Evolutionary conservation across 352 stramenopile genomes (phyloP).

Genomic region (Phytopythium montanum): DNA sequence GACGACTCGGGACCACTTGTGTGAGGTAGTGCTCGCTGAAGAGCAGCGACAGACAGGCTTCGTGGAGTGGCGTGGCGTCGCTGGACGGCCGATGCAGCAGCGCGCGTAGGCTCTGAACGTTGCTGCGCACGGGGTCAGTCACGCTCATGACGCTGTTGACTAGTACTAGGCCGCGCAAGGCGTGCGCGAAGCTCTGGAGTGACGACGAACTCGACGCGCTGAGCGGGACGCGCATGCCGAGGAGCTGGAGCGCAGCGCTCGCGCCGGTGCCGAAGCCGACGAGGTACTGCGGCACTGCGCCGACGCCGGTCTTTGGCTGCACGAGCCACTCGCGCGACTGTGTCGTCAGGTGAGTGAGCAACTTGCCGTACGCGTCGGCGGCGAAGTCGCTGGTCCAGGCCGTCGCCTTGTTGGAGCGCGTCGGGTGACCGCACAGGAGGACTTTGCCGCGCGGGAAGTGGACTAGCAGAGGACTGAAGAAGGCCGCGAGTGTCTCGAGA

Average conservation of each 20-base stretch:
- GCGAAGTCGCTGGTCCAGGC: conserved; percentile 55
- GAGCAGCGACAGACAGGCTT: conserved; percentile 32
- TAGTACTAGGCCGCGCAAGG: conserved; percentile 50
- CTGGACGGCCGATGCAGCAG: conserved; percentile 10
- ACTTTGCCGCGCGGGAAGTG: conserved; percentile 65
- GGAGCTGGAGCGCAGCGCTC: conserved; percentile 41
- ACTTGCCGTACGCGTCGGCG: conserved; percentile 33
- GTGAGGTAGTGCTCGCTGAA: conserved; percentile 70
- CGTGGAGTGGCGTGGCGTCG: conserved; percentile 38
- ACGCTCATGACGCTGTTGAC: conserved; percentile 38
- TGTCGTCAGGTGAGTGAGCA: conserved; percentile 50
- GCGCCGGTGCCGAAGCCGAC: conserved; percentile 59
- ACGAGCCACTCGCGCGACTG: conserved; percentile 64
- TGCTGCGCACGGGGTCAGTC: conserved; percentile 20
- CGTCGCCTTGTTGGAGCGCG: conserved; percentile 20
- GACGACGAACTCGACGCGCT: conserved; percentile 7
- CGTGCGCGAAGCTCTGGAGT: conserved; percentile 36
- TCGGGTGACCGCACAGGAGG: conserved; percentile 58
- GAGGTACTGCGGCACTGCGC: conserved; percentile 60
- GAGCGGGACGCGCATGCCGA: conserved; percentile 42
- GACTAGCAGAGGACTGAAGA: conserved; percentile 52
- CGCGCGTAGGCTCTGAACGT: conserved; percentile 16
- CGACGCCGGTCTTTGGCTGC: conserved; percentile 65
- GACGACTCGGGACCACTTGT: conserved; percentile 39
- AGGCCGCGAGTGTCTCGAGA: conserved; percentile 49